phyloP scores from a whole-genome alignment of 345 rosid species.

The Triadica sebifera region DNA sequence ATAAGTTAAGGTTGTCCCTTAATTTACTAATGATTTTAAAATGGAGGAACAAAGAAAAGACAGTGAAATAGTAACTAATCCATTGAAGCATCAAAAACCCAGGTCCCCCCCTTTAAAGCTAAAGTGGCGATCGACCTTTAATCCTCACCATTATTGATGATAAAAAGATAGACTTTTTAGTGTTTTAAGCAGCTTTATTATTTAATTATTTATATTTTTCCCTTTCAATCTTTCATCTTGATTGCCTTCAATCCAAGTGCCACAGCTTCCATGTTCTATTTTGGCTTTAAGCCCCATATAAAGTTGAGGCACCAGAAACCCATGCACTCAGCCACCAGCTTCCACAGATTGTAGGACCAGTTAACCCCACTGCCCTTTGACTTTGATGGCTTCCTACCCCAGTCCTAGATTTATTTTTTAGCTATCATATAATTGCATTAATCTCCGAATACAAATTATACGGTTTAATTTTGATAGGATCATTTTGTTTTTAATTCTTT shows the following conservation, averaged over 20 bases:
- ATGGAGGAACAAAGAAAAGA: background rate
- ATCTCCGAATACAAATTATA: no score
- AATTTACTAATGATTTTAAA: no score
- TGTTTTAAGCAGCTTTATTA: conserved; percentile 1
- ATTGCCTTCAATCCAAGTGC: background rate
- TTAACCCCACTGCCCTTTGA: conserved; percentile 5
- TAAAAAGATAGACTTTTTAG: conserved; percentile 9
- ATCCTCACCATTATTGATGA: background rate
- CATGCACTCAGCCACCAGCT: conserved; percentile 14
- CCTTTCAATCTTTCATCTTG: background rate
- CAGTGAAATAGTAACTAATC: conserved; percentile 6
- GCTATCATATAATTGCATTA: no score
- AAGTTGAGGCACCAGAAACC: conserved; percentile 19
- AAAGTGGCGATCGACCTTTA: background rate
- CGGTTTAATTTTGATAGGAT: no score
- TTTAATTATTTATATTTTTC: no score
- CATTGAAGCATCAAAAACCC: background rate
- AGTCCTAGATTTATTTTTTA: no score
- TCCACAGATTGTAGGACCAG: conserved; percentile 4
- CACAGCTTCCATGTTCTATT: conserved; percentile 6
- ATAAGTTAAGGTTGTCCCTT: background rate
- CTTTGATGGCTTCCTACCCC: background rate
- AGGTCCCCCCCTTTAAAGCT: no score
- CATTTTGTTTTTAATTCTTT: background rate
- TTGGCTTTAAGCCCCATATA: conserved; percentile 13